Conservation (phyloP, 768 basidiomycete genomes). For the Pleurotus sapidus region DNA sequence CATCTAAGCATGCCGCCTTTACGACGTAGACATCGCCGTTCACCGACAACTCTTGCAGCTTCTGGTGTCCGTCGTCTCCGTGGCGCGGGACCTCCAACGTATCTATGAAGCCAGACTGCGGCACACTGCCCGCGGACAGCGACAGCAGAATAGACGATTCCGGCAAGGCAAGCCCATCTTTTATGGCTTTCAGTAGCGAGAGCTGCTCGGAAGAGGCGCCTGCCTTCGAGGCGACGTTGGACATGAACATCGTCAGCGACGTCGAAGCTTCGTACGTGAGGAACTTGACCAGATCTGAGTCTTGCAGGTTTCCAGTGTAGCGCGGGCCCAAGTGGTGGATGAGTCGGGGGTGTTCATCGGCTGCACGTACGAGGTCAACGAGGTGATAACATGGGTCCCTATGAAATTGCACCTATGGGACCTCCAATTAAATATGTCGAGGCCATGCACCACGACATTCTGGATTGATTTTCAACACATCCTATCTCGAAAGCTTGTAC, state of each 20-base stretch:
- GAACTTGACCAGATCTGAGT: constrained; percentile 64
- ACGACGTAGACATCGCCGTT: constrained; percentile 59
- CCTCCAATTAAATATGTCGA: constrained; percentile 60
- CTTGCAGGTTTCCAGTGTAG: constrained; percentile 76
- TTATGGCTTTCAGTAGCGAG: constrained; percentile 37
- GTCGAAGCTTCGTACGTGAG: constrained; percentile 85
- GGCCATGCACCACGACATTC: constrained; percentile 66
- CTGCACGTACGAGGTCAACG: constrained; percentile 27
- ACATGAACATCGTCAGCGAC: constrained; percentile 77
- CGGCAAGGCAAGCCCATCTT: constrained; percentile 33
- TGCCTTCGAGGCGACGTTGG: constrained; percentile 35
- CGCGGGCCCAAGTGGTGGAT: constrained; percentile 82
- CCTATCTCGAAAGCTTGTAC: constrained; percentile 53
- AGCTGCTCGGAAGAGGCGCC: constrained; percentile 20
- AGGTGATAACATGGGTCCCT: not conserved
- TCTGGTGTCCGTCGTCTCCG: constrained; percentile 11
- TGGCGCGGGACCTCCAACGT: constrained; percentile 5
- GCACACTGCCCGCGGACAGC: constrained; percentile 25
- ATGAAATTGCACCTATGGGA: constrained; percentile 46
- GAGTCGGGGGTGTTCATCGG: constrained; percentile 68
- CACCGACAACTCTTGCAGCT: constrained; percentile 18
- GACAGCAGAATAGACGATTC: constrained; percentile 40
- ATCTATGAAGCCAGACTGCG: not conserved
- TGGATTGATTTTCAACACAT: constrained; percentile 37
- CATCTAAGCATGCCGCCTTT: constrained; percentile 65